These are phyloP conservation scores for Pichia heedii DNA, from an alignment of 805 yeast genomes.

Conservation along the genomic window DNA sequence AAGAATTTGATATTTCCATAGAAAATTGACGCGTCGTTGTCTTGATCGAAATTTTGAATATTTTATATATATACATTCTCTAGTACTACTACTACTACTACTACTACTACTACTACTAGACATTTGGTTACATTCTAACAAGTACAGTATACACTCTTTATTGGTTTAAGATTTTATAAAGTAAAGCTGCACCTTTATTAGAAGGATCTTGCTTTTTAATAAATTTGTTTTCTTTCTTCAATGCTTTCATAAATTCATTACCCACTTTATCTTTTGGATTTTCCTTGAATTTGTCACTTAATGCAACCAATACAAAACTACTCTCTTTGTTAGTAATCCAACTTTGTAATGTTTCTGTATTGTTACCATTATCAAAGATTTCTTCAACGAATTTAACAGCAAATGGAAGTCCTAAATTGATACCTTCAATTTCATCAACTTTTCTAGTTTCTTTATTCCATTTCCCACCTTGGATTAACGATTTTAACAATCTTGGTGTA, in stretches of 20 bases:
- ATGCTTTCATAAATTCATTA: slow-evolving; percentile 40
- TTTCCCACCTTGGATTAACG: slow-evolving; percentile 77
- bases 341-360: slow-evolving; percentile 38
- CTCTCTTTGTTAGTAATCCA: slow-evolving; percentile 66
- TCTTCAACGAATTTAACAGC: slow-evolving; percentile 42
- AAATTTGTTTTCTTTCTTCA: slow-evolving; percentile 42
- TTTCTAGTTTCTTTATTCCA: slow-evolving; percentile 61
- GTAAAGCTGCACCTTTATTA: slow-evolving; percentile 60
- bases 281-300: slow-evolving; percentile 56
- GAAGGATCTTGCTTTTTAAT: slow-evolving; percentile 30
- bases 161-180: slow-evolving; percentile 28
- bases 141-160: too few relatives aligned
- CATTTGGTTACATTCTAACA: too few relatives aligned
- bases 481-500: slow-evolving; percentile 62
- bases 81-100: too few relatives aligned
- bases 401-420: slow-evolving; percentile 49
- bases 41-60: too few relatives aligned
- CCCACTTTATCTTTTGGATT: slow-evolving; percentile 31
- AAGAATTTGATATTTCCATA: too few relatives aligned
- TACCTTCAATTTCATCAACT: slow-evolving; percentile 33
- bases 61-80: too few relatives aligned
- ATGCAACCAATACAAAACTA: slow-evolving; percentile 72
- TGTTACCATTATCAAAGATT: slow-evolving; percentile 40
- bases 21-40: too few relatives aligned
- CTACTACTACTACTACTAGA: too few relatives aligned